Base-by-base conservation (phyloP, 352 stramenopile genomes). In the Lagenidium giganteum region DNA sequence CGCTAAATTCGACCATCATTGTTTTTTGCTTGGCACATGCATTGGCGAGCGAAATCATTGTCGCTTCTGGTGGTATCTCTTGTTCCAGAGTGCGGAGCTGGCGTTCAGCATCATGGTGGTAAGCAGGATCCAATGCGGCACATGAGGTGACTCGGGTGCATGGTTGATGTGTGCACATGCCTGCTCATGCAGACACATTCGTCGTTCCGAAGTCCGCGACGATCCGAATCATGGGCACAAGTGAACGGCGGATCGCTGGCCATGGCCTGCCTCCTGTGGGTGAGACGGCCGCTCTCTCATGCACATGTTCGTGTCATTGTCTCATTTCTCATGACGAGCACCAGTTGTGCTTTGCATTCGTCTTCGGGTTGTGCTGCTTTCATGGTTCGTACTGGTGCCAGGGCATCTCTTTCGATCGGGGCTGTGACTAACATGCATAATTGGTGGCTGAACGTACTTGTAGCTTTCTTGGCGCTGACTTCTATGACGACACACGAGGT, bases 1-100 rank as follows among this genome's bases (percentile, higher is more conserved):
- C 16, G 79, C 83, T 7, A 95, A 66, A 2, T 97, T 96, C 56
- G 88, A 97, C 57, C 92, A 97, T 60, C 90, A 96, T 61, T 98
- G 92, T 59, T 48, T 76, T 21, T 65, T 96, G 14, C 50, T 96
- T 8, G 82, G 67, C 18, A 95, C 83, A 14, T 95, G 84, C 55
- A 83, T 97, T 30, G 86, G 89, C 8, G 87, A 97, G 58, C 37
- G 65, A 13, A 97, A 97, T 61, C 87, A 96, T 62, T 88, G 67
- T 38, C 62, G 83, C 22, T 98, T 97, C 67, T 84, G 66, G 60
- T 83, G 59, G 58, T 84, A 79, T 41, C 34, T 89, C 6, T 14
- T 76, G 16, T 36, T 74, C 8, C 63, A 82, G 33, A 68, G 33
- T 9, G 7, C 59, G 8, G 65, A 73, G 16, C 12, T 72, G 3